phyloP scores from a whole-genome alignment of 2,329 filamentous ascomycete species.

The Fusarium vanettenii region DNA sequence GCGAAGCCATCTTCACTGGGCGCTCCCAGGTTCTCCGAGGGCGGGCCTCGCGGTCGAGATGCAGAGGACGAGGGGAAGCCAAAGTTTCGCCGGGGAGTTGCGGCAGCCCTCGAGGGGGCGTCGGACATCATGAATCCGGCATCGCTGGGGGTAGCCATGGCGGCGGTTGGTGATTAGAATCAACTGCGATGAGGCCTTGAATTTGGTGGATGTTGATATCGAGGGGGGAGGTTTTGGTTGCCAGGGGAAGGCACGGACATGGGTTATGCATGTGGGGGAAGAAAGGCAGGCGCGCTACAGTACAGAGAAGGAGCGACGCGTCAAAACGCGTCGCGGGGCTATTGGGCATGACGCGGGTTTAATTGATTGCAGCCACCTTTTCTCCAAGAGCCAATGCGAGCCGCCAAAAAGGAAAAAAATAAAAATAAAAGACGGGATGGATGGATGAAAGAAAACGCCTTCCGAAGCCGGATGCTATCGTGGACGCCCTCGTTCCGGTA shows the following conservation, averaged over 20 bases:
- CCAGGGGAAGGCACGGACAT: slow-evolving; percentile 32
- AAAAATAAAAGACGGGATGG: background rate
- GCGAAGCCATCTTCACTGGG: slow-evolving; percentile 74
- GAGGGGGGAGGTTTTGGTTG: slow-evolving; percentile 39
- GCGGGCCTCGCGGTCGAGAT: slow-evolving; percentile 67
- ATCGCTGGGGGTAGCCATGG: slow-evolving; percentile 67
- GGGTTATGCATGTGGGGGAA: slow-evolving; percentile 21
- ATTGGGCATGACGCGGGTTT: slow-evolving; percentile 48
- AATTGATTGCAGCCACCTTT: slow-evolving; percentile 52
- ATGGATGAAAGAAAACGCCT: background rate
- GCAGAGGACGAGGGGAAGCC: slow-evolving; percentile 63
- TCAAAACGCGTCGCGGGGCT: slow-evolving; percentile 46
- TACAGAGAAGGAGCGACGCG: slow-evolving; percentile 41
- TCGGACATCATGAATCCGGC: slow-evolving; percentile 69
- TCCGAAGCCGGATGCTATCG: background rate
- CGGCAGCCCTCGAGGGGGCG: slow-evolving; percentile 56
- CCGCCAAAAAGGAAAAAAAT: background rate
- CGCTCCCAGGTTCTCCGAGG: slow-evolving; percentile 70
- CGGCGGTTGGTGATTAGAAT: background rate
- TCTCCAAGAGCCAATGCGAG: background rate
- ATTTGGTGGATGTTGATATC: slow-evolving; percentile 21
- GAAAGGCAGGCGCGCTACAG: background rate
- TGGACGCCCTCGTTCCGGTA: background rate
- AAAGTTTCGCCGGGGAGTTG: slow-evolving; percentile 57
- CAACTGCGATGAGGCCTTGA: background rate